Evolutionary conservation across 306 rosid genomes (phyloP).

Genomic region (Glycine tomentella): DNA sequence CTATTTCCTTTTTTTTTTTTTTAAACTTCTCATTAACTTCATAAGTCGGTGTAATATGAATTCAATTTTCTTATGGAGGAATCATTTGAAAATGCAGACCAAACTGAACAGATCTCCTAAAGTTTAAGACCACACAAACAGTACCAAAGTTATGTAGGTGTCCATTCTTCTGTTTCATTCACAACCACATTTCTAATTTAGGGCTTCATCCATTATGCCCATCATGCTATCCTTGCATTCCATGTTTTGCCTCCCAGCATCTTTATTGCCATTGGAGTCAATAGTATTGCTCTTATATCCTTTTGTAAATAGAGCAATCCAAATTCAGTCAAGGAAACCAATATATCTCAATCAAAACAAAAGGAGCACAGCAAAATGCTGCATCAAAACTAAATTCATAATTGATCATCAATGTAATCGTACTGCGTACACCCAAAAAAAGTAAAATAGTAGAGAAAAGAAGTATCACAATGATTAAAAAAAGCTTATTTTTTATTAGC

Average conservation of each 20-base stretch:
- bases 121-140: not conserved
- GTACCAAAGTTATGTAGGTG: constrained; percentile 1
- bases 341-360: constrained; percentile 16
- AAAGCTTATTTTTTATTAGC: constrained; percentile 9
- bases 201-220: constrained; percentile 5
- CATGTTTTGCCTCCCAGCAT: constrained; percentile 23
- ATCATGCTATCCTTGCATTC: not conserved
- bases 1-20: not conserved
- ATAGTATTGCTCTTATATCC: not conserved
- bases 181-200: not conserved
- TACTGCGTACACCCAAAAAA: constrained; percentile 1
- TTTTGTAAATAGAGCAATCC: constrained; percentile 25
- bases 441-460: constrained; percentile 31
- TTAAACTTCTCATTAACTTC: no score
- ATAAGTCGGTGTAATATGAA: not conserved
- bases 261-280: not conserved
- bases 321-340: constrained; percentile 22
- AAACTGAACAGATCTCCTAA: not conserved
- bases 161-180: constrained; percentile 2
- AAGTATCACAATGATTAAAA: constrained; percentile 13
- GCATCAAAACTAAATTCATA: constrained; percentile 19
- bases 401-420: not conserved
- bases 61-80: not conserved
- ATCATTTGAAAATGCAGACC: constrained; percentile 19
- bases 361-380: constrained; percentile 26